Evolutionary conservation across 2,329 filamentous ascomycete genomes (phyloP).

Genomic region (Aureobasidium lini): DNA sequence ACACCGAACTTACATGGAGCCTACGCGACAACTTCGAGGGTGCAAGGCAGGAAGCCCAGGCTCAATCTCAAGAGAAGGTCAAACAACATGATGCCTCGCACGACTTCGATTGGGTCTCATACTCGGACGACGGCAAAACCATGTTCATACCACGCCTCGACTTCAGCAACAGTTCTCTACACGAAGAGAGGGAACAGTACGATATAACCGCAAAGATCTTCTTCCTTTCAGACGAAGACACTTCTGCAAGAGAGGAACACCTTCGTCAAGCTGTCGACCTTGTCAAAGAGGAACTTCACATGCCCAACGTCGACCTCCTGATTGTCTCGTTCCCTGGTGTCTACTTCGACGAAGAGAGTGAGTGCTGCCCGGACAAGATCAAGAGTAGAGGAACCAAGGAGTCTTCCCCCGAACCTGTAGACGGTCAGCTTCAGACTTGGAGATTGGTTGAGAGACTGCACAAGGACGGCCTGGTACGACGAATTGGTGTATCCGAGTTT

Average conservation of each 20-base stretch:
- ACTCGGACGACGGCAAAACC: conserved; percentile 41
- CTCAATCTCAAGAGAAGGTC: conserved; percentile 16
- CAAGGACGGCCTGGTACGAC: conserved; percentile 60
- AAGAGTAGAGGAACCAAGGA: conserved; percentile 30
- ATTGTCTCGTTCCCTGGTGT: conserved; percentile 91
- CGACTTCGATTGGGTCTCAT: conserved; percentile 56
- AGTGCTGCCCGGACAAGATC: conserved; percentile 60
- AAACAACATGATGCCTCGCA: neutral
- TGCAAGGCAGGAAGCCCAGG: conserved; percentile 12
- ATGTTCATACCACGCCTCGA: conserved; percentile 73
- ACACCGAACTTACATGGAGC: conserved; percentile 84
- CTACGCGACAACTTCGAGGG: conserved; percentile 68
- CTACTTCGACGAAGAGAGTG: conserved; percentile 87
- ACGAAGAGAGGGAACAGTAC: conserved; percentile 77
- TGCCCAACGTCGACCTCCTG: conserved; percentile 72
- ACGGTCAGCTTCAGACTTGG: conserved; percentile 61
- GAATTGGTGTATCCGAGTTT: conserved; percentile 84
- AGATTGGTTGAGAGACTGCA: conserved; percentile 65
- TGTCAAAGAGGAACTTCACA: conserved; percentile 71
- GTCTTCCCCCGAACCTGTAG: conserved; percentile 49
- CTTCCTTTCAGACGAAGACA: conserved; percentile 59
- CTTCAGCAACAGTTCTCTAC: conserved; percentile 61
- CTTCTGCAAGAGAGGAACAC: conserved; percentile 52
- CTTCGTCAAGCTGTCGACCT: conserved; percentile 70
- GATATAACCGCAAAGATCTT: conserved; percentile 96